Conservation (phyloP, 148 eudicot species). For the Euryodendron excelsum region DNA sequence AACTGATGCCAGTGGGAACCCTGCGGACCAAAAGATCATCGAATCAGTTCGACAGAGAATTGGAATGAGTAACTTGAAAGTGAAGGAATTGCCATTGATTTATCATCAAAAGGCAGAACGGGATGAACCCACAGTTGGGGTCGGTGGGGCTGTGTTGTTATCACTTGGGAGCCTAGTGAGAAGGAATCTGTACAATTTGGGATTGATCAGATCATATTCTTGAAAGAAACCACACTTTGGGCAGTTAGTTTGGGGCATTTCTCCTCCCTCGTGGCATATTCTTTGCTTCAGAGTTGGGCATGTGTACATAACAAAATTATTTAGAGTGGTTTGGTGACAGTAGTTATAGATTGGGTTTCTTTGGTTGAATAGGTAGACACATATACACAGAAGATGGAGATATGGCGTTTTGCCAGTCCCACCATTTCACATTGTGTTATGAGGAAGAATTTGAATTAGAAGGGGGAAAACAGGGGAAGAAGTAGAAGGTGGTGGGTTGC, state of each 20-base stretch:
- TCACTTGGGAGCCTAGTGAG: slow-evolving; percentile 79
- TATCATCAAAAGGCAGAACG: slow-evolving; percentile 44
- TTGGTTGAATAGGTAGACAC: background rate
- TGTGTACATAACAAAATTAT: background rate
- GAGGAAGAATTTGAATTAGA: no score
- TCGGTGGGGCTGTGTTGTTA: slow-evolving; percentile 69
- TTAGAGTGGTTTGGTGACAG: background rate
- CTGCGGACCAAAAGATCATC: slow-evolving; percentile 50
- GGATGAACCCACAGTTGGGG: slow-evolving; percentile 36
- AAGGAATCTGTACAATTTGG: slow-evolving; percentile 75
- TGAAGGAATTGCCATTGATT: slow-evolving; percentile 70
- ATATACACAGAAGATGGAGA: background rate
- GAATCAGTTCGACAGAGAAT: slow-evolving; percentile 58
- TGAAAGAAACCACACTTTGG: slow-evolving; percentile 13
- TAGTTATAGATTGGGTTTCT: background rate
- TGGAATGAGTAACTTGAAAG: slow-evolving; percentile 47
- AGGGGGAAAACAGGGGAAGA: background rate
- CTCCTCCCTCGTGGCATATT: background rate
- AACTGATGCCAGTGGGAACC: slow-evolving; percentile 64
- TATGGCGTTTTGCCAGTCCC: no score
- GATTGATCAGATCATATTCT: slow-evolving; percentile 69
- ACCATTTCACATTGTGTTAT: background rate
- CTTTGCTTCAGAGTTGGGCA: background rate
- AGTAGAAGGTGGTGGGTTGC: no score
- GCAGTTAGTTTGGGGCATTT: background rate